phyloP scores from a whole-genome alignment of 179 eudicot genomes.

The Beta corolliflora region DNA sequence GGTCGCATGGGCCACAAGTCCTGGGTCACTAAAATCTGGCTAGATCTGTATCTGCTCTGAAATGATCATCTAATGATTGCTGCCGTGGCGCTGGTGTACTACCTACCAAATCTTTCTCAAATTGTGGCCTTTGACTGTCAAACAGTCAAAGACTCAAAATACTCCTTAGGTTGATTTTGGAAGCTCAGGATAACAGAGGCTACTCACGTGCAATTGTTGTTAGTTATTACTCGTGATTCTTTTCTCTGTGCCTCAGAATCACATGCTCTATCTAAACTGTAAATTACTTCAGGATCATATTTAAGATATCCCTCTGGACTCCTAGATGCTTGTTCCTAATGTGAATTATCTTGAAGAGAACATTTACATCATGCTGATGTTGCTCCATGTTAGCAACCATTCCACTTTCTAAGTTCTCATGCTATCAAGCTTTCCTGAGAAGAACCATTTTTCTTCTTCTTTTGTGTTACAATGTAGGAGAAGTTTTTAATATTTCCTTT shows the following conservation, averaged over 20 bases:
- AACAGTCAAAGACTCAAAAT: not conserved
- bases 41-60: not conserved
- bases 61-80: too few species aligned
- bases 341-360: not conserved
- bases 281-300: too few species aligned
- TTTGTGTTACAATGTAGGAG: not conserved
- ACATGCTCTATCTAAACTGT: too few species aligned
- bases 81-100: not conserved
- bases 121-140: not conserved
- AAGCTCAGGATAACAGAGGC: not conserved
- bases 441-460: not conserved
- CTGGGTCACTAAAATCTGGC: not conserved
- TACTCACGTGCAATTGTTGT: too few species aligned
- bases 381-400: not conserved
- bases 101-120: too few species aligned
- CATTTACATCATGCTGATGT: not conserved
- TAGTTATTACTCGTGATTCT: too few species aligned
- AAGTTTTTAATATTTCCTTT: not conserved
- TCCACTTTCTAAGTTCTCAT: not conserved
- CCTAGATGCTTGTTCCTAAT: not conserved
- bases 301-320: not conserved
- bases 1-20: not conserved
- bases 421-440: not conserved
- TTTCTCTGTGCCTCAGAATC: too few species aligned
- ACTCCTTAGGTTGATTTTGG: not conserved